These are phyloP conservation scores for Wickerhamia fluorescens DNA, from an alignment of 805 yeast genomes.

Conservation along the genomic window DNA sequence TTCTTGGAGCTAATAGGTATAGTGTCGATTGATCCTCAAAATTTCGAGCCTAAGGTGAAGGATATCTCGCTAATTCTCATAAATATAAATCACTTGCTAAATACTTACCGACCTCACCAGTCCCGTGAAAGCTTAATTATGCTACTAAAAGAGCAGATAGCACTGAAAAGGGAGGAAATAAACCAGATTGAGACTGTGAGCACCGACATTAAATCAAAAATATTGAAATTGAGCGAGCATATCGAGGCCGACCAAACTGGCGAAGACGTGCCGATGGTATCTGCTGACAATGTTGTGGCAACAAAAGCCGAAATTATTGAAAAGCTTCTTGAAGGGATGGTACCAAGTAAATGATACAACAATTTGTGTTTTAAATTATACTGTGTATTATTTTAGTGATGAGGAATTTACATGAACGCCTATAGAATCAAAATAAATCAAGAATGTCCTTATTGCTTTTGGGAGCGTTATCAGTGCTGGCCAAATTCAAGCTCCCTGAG, in stretches of 20 bases:
- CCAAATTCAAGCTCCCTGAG: too few relatives aligned
- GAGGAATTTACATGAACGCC: too few relatives aligned
- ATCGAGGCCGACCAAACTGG: too few relatives aligned
- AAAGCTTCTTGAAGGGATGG: slow-evolving; percentile 3
- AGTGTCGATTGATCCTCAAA: slow-evolving; percentile 64
- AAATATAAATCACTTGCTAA: slow-evolving; percentile 85
- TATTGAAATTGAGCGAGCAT: slow-evolving; percentile 19
- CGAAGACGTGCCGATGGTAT: too few relatives aligned
- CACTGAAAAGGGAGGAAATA: slow-evolving; percentile 51
- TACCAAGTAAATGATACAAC: too few relatives aligned
- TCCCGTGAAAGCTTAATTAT: slow-evolving; percentile 82
- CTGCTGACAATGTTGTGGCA: background rate
- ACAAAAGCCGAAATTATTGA: slow-evolving; percentile 3
- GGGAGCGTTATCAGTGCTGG: too few relatives aligned
- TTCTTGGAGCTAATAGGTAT: slow-evolving; percentile 79
- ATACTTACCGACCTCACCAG: slow-evolving; percentile 93
- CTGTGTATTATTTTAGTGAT: too few relatives aligned
- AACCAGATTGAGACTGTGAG: slow-evolving; percentile 35
- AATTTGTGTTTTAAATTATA: too few relatives aligned
- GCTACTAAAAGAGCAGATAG: slow-evolving; percentile 65
- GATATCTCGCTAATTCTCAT: slow-evolving; percentile 73
- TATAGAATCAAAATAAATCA: too few relatives aligned
- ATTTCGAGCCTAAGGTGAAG: slow-evolving; percentile 56
- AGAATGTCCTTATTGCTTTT: too few relatives aligned
- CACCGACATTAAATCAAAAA: slow-evolving; percentile 29